Conservation (phyloP, 2,329 filamentous ascomycete species). For the Verticillium isaacii region DNA sequence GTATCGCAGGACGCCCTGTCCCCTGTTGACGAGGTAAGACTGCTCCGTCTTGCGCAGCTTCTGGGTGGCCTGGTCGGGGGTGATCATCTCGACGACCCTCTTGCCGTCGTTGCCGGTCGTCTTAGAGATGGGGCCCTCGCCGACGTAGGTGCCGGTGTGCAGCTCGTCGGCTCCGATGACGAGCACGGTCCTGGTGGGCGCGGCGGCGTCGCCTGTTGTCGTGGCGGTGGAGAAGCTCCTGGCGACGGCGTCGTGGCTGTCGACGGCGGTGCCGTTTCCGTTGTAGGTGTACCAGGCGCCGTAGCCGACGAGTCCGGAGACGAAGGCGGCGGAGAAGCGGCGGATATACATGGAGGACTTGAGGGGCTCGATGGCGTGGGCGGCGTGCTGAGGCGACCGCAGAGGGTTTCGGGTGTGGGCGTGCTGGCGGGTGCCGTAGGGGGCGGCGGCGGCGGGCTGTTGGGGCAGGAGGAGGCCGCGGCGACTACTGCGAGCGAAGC, state of each 20-base stretch:
- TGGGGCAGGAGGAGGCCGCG: constrained; percentile 31
- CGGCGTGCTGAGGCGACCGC: constrained; percentile 14
- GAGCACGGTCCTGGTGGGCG: constrained; percentile 63
- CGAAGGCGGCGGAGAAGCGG: constrained; percentile 60
- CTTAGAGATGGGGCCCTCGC: constrained; percentile 84
- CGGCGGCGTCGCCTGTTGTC: constrained; percentile 28
- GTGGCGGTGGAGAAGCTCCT: constrained; percentile 31
- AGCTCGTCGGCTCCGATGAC: constrained; percentile 88
- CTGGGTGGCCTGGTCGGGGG: constrained; percentile 85
- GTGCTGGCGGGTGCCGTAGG: constrained; percentile 14
- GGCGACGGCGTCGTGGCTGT: constrained; percentile 28
- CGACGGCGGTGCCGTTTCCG: constrained; percentile 38
- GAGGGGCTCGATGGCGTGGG: constrained; percentile 42
- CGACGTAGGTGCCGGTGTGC: constrained; percentile 80
- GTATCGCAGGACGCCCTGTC: constrained; percentile 88
- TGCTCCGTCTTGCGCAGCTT: constrained; percentile 87
- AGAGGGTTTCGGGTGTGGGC: constrained; percentile 7
- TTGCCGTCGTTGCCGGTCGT: constrained; percentile 78
- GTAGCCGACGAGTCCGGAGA: constrained; percentile 69
- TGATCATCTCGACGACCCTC: constrained; percentile 92
- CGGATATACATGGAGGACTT: constrained; percentile 73
- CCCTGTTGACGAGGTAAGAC: constrained; percentile 85
- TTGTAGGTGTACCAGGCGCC: constrained; percentile 73
- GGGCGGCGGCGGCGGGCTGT: constrained; percentile 11
- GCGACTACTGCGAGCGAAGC: constrained; percentile 46